Evolutionary conservation across 768 basidiomycete species (phyloP).

Genomic region (Lactarius hengduanensis): DNA sequence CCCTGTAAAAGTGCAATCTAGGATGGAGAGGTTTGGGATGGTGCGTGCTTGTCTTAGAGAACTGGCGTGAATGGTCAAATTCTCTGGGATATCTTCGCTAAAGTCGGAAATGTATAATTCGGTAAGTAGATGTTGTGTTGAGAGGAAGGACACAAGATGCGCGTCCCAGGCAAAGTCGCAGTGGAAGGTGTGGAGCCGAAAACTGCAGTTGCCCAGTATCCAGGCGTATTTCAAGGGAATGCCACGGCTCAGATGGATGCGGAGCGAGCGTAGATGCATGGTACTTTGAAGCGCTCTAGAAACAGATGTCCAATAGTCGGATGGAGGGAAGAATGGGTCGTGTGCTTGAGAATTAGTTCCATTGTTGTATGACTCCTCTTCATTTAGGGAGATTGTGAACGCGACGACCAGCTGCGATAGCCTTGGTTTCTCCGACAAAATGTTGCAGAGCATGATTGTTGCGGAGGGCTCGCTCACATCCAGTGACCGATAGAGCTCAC

Average conservation of each 20-base stretch:
- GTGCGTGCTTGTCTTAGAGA: constrained; percentile 33
- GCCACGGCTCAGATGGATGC: constrained; percentile 42
- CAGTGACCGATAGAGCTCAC: constrained; percentile 58
- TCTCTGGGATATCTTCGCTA: constrained; percentile 32
- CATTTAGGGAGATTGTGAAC: constrained; percentile 48
- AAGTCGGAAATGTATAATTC: constrained; percentile 48
- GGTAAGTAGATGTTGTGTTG: constrained; percentile 45
- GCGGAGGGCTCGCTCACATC: constrained; percentile 43
- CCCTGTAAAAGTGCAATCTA: constrained; percentile 69
- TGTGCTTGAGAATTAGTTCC: constrained; percentile 27
- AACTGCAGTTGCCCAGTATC: constrained; percentile 44
- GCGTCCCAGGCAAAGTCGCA: constrained; percentile 68
- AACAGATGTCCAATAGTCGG: constrained; percentile 51
- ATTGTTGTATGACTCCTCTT: constrained; percentile 28
- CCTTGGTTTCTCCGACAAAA: constrained; percentile 47
- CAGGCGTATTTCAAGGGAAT: constrained; percentile 37
- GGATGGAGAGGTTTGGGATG: constrained; percentile 49
- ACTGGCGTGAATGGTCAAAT: constrained; percentile 26
- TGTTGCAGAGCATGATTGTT: constrained; percentile 46
- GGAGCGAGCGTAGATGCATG: constrained; percentile 49
- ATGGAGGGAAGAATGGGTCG: constrained; percentile 32
- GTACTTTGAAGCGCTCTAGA: constrained; percentile 49
- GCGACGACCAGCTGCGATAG: constrained; percentile 53
- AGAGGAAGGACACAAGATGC: constrained; percentile 52
- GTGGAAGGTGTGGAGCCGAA: constrained; percentile 58